Evolutionary conservation across 2,329 filamentous ascomycete species (phyloP), one percentile per base, ranked within the genome.

Genomic region (Alternaria triticina): DNA sequence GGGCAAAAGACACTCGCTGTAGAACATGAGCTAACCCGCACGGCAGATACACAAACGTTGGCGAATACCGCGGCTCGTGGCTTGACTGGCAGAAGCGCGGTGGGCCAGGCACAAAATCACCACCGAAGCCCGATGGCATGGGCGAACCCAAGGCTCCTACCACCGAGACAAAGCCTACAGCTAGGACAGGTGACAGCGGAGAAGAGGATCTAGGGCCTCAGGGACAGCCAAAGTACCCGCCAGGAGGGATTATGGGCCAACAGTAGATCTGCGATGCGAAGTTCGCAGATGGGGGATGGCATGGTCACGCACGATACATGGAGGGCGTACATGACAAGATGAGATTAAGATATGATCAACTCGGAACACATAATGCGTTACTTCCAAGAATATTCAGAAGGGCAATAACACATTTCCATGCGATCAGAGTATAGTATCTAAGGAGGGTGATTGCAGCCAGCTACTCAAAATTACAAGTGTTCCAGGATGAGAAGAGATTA

Each of bases 81-180:
- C 67, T 92, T 68, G 95, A 98, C 77, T 98, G 96, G 96, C 85
- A 85, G 67, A 86, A 82, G 74, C 90, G 88, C 63, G 90, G 91
- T 0, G 95, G 94, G 0, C 83, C 86, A 47, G 69, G 70, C 30
- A 76, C 70, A 15, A 75, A 70, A 43, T 64, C 57, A 9, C 71
- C 72, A 5, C 62, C 69, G 1, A 27, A 46, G 49, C 58, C 69
- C 6, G 67, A 68, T 9, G 73, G 72, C 5, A 44, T 49, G 43
- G 71, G 72, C 2, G 70, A 75, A 54, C 62, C 68, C 27, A 66
- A 65, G 11, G 61, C 54, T 3, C 62, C 61, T 25, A 59, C 65
- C 6, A 61, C 62, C 5, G 70, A 69, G 59, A 72, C 57, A 11
- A 69, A 63, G 50, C 62, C 62, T 40, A 57, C 62, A 15, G 57